phyloP scores from a whole-genome alignment of 805 yeast genomes.

The Kodamaea sagamina region DNA sequence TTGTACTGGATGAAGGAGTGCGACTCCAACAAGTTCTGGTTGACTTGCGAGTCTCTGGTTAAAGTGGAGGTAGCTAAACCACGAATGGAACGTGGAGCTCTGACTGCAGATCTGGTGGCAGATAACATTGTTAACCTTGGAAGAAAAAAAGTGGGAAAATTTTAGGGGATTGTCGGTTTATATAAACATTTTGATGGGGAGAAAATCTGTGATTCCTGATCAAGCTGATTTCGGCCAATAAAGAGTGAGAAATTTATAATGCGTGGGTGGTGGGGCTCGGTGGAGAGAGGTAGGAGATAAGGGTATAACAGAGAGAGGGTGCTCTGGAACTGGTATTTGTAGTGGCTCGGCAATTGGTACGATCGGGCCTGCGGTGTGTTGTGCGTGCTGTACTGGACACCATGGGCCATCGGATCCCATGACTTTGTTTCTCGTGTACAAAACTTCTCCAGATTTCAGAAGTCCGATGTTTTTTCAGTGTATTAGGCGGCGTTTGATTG shows the following conservation, averaged over 20 bases:
- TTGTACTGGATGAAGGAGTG: slow-evolving; percentile 90
- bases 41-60: slow-evolving; percentile 71
- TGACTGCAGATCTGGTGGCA: slow-evolving; percentile 40
- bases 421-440: slow-evolving; percentile 8
- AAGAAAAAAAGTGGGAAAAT: slow-evolving; percentile 9
- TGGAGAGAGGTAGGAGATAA: neutral
- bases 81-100: slow-evolving; percentile 40
- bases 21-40: slow-evolving; percentile 78
- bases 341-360: neutral
- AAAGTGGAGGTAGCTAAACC: slow-evolving; percentile 54
- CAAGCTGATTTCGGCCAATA: slow-evolving; percentile 22
- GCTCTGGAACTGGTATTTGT: neutral
- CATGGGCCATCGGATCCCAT: too few species aligned
- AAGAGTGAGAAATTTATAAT: slow-evolving; percentile 25
- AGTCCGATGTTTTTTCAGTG: slow-evolving; percentile 23
- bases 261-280: slow-evolving; percentile 8
- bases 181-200: slow-evolving; percentile 7
- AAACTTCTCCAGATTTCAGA: slow-evolving; percentile 24
- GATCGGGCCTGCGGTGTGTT: too few species aligned
- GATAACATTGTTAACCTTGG: slow-evolving; percentile 37
- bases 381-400: too few species aligned
- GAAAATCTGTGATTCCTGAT: neutral
- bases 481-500: slow-evolving; percentile 20
- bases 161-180: slow-evolving; percentile 2
- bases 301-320: neutral